Conservation (phyloP, 163 green algal species). For the Trebouxia gelatinosa region DNA sequence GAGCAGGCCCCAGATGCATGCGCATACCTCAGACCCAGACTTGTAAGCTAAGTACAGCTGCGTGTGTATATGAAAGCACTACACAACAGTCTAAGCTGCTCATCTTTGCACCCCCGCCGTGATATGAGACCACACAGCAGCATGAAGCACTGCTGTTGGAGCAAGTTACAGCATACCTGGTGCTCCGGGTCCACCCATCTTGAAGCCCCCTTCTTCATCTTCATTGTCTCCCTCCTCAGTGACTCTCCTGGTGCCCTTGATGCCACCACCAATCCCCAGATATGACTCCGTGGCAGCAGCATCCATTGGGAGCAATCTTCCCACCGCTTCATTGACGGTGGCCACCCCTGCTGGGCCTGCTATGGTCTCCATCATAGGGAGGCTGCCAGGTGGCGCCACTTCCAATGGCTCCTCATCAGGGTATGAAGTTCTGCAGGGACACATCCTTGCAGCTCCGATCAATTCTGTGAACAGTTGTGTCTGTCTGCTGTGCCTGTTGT, state of each 20-base stretch:
- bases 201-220: constrained; percentile 28
- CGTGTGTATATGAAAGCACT: too few species aligned
- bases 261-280: constrained; percentile 8
- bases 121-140: too few species aligned
- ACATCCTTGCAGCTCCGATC: too few species aligned
- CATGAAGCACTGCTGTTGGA: background rate
- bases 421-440: constrained; percentile 1
- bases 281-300: background rate
- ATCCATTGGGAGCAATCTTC: constrained; percentile 22
- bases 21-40: too few species aligned
- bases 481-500: background rate
- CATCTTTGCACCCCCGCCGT: too few species aligned
- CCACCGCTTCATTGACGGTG: constrained; percentile 1
- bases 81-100: too few species aligned
- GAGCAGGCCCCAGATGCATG: too few species aligned
- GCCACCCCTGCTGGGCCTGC: constrained; percentile 13
- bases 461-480: too few species aligned
- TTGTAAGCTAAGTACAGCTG: too few species aligned
- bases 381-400: constrained; percentile 27
- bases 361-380: constrained; percentile 27
- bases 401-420: constrained; percentile 26
- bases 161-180: background rate
- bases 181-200: background rate
- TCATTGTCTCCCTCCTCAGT: constrained; percentile 22
- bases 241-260: background rate